A percentile compares a stretch with the other conserved stretches of the same genome.
phyloP scores from a whole-genome alignment of 2,329 filamentous ascomycete species.

The Trichoderma sp. region DNA sequence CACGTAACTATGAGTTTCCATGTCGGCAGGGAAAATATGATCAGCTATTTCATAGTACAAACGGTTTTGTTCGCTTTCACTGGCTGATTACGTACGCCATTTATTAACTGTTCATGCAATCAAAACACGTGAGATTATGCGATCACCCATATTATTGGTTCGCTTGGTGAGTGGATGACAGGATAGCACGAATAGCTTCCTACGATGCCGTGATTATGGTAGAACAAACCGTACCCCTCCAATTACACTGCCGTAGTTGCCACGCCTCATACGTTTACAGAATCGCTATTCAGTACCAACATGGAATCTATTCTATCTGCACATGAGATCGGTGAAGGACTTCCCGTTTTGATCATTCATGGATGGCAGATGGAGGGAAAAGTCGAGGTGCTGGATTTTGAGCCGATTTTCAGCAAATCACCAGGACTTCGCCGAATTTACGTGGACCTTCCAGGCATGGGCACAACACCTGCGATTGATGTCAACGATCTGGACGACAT shows the following conservation, averaged over 20 bases:
- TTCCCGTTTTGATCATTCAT: conserved; percentile 18
- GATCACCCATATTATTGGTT: not conserved
- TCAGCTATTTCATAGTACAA: too few species aligned
- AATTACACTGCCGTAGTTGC: not conserved
- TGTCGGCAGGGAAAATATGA: too few species aligned
- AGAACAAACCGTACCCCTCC: not conserved
- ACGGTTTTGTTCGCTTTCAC: too few species aligned
- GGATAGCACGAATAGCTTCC: not conserved
- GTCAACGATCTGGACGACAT: conserved; percentile 15
- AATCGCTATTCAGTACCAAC: not conserved
- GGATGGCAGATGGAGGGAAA: conserved; percentile 17
- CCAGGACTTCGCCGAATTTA: conserved; percentile 19
- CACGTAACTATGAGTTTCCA: too few species aligned
- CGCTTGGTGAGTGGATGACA: not conserved
- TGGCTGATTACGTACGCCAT: not conserved
- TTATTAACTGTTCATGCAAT: not conserved
- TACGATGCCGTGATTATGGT: not conserved
- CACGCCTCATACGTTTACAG: not conserved
- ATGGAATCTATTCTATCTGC: conserved; percentile 10
- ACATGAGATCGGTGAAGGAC: conserved; percentile 17
- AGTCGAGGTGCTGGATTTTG: conserved; percentile 19
- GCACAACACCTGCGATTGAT: conserved; percentile 11
- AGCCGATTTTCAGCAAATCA: conserved; percentile 19
- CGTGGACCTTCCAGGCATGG: conserved; percentile 21
- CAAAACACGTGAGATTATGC: not conserved